Conservation (phyloP, 192 early-diverging fungal genomes). For the Mortierella alpina region DNA sequence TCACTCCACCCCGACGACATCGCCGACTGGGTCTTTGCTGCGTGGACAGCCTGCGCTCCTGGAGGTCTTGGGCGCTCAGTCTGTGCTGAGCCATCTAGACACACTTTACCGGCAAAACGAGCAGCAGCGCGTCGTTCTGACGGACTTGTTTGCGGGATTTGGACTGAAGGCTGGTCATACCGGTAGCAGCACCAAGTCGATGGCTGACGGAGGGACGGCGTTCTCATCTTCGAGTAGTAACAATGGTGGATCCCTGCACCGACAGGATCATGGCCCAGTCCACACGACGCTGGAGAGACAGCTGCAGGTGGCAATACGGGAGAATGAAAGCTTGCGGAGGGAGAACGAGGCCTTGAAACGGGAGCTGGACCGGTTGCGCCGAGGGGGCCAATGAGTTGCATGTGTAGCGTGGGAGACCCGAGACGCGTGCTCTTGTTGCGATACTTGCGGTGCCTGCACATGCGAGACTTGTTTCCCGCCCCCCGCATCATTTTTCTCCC, state of each 20-base stretch:
- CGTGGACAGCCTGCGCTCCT: slow-evolving; percentile 41
- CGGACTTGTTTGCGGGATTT: slow-evolving; percentile 41
- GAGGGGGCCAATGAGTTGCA: not conserved
- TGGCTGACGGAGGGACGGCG: not conserved
- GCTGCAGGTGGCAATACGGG: slow-evolving; percentile 30
- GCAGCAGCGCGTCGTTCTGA: slow-evolving; percentile 50
- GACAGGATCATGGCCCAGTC: slow-evolving; percentile 11
- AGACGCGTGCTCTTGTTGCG: too few species aligned
- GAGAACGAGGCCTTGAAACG: slow-evolving; percentile 51
- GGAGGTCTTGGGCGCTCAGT: slow-evolving; percentile 19
- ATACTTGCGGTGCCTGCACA: too few species aligned
- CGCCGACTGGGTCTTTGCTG: slow-evolving; percentile 51
- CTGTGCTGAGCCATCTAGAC: slow-evolving; percentile 48
- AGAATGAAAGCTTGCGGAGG: slow-evolving; percentile 49
- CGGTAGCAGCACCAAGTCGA: not conserved
- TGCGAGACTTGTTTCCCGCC: too few species aligned
- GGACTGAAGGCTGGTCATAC: slow-evolving; percentile 19
- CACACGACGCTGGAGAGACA: slow-evolving; percentile 35
- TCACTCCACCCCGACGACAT: slow-evolving; percentile 51
- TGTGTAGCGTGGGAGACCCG: not conserved
- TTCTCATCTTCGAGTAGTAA: not conserved
- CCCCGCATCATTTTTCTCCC: too few species aligned
- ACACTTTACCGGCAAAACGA: slow-evolving; percentile 62
- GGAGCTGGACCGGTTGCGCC: slow-evolving; percentile 9
- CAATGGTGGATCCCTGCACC: slow-evolving; percentile 11